These are phyloP conservation scores for Pulveroboletus frians DNA, from an alignment of 768 basidiomycete genomes.

Conservation along the genomic window DNA sequence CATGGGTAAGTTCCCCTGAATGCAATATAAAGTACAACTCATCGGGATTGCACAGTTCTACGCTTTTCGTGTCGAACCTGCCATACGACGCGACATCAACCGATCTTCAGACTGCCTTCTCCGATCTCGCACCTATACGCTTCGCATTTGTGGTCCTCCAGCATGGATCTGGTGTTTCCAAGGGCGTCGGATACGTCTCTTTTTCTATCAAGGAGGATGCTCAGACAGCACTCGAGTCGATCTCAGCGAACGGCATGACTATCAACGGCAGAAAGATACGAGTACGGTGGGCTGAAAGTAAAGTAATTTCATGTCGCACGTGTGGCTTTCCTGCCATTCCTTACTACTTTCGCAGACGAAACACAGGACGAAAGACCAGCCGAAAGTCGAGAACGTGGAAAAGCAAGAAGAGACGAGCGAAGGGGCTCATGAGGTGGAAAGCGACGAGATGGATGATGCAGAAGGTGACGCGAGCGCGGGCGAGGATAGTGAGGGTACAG, in stretches of 20 bases:
- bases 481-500: slow-evolving; percentile 24
- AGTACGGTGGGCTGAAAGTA: slow-evolving; percentile 75
- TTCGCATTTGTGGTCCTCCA: slow-evolving; percentile 91
- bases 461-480: slow-evolving; percentile 16
- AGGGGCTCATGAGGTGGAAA: slow-evolving; percentile 33
- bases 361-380: slow-evolving; percentile 32
- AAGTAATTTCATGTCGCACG: slow-evolving; percentile 41
- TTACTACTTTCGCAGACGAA: slow-evolving; percentile 35
- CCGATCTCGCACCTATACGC: slow-evolving; percentile 90
- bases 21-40: background rate
- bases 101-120: slow-evolving; percentile 89
- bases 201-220: slow-evolving; percentile 91
- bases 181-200: slow-evolving; percentile 95
- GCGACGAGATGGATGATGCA: slow-evolving; percentile 31
- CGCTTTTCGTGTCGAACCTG: slow-evolving; percentile 89
- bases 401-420: slow-evolving; percentile 90
- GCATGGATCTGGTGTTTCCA: slow-evolving; percentile 66
- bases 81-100: slow-evolving; percentile 87
- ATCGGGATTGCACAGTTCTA: slow-evolving; percentile 47
- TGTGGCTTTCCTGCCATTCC: background rate
- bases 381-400: slow-evolving; percentile 25
- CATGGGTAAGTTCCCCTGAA: slow-evolving; percentile 20
- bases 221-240: slow-evolving; percentile 59
- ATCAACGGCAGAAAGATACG: slow-evolving; percentile 67
- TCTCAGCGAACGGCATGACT: slow-evolving; percentile 58